Evolutionary conservation across 2,329 filamentous ascomycete species (phyloP).

Genomic region (Coleophoma cylindrospora): DNA sequence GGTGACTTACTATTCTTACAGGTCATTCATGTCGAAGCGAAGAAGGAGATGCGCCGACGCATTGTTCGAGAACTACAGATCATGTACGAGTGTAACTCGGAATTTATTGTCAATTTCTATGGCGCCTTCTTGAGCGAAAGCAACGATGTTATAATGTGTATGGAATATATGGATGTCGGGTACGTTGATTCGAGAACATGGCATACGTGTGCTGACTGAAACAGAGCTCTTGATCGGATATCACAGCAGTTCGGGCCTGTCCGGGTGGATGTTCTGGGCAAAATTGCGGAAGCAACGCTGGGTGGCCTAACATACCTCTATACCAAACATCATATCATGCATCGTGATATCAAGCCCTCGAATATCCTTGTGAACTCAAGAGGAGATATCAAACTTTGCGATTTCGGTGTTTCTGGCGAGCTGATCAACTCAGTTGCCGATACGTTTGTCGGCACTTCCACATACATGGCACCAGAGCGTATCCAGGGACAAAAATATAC

Average conservation of each 20-base stretch:
- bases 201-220: no score
- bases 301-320: conserved; percentile 94
- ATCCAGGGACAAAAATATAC: conserved; percentile 97
- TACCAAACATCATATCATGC: conserved; percentile 95
- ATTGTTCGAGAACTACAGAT: conserved; percentile 97
- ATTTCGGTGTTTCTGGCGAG: conserved; percentile 98
- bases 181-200: conserved; percentile 40
- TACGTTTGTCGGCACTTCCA: conserved; percentile 96
- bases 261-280: conserved; percentile 91
- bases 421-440: conserved; percentile 97
- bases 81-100: conserved; percentile 95
- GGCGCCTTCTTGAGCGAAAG: conserved; percentile 95
- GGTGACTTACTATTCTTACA: conserved; percentile 29
- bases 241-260: conserved; percentile 94
- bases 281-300: conserved; percentile 93
- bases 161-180: conserved; percentile 99
- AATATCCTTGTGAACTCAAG: conserved; percentile 95
- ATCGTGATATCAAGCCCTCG: conserved; percentile 96
- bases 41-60: conserved; percentile 93
- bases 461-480: conserved; percentile 98
- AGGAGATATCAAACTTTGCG: conserved; percentile 93
- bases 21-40: conserved; percentile 97
- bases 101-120: conserved; percentile 97
- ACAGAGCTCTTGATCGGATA: conserved; percentile 84
- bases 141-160: conserved; percentile 98